Percentiles rank a stretch among this genome's conserved stretches.
phyloP scores from a whole-genome alignment of 108 stramenopile genomes.

The Hondaea fermentalgiana region DNA sequence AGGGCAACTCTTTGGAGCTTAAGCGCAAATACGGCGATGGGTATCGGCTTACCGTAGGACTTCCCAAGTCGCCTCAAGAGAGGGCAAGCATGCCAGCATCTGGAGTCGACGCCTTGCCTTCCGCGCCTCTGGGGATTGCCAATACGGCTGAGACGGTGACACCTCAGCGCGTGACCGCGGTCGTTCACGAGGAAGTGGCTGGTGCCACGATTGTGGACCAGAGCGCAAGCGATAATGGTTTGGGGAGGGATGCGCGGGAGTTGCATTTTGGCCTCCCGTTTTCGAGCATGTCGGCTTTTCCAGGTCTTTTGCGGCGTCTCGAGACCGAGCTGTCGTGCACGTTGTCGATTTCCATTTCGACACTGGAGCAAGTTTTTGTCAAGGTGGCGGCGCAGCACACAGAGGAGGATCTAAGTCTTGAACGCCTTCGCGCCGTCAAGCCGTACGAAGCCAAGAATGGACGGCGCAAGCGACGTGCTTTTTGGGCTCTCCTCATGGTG shows the following conservation, averaged over 20 bases:
- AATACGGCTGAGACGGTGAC: no score
- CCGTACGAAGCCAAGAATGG: not conserved
- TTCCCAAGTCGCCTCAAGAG: not conserved
- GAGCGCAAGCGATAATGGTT: not conserved
- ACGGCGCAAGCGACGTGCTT: constrained; percentile 25
- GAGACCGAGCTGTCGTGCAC: not conserved
- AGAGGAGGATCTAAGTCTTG: not conserved
- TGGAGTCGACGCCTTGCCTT: not conserved
- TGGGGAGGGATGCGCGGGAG: not conserved
- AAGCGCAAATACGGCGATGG: constrained; percentile 63
- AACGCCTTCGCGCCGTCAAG: not conserved
- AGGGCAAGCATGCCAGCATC: not conserved
- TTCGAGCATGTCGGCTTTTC: constrained; percentile 10
- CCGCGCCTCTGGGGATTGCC: not conserved
- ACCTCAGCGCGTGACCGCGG: not conserved
- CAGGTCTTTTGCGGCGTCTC: not conserved
- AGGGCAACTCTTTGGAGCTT: constrained; percentile 59
- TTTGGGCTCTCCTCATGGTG: constrained; percentile 37
- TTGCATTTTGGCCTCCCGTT: not conserved
- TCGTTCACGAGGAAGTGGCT: not conserved
- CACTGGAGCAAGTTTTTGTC: constrained; percentile 47
- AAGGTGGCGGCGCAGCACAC: not conserved
- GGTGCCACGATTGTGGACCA: not conserved
- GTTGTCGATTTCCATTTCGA: constrained; percentile 37
- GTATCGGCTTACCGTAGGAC: constrained; percentile 30